Evolutionary conservation across 2,329 filamentous ascomycete genomes (phyloP), one percentile per base, ranked within the genome.

Genomic region (Aspergillus intermedius): DNA sequence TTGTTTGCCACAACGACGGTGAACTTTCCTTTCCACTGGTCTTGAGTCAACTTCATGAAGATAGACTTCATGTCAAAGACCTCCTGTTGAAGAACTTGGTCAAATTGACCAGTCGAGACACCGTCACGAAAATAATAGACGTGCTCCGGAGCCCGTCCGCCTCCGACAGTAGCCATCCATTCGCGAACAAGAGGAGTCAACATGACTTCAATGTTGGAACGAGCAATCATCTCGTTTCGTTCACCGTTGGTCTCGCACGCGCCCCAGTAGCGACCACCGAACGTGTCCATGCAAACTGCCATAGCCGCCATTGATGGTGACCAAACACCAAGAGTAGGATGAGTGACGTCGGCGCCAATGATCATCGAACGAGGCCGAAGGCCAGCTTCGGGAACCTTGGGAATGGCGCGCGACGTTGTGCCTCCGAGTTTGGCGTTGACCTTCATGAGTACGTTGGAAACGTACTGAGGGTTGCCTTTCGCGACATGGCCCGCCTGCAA

Each of bases 371-470:
- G 58, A 43, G 67, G 61, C 44, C 67, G 61, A 19, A 69, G 41
- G 10, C 69, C 60, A 60, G 68, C 45, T 54, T 63, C 34, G 61
- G 63, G 41, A 66, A 75, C 46, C 73, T 63, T 64, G 2, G 71
- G 63, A n/a, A 75, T 59, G 2, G 74, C 75, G 45, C 74, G 68
- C 51, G 72, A 83, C 1, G 89, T 96, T 0, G 81, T 79, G 5
- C 93, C 93, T 12, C 93, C 93, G 2, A 98, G 79, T 74, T 98
- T 98, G 3, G 88, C 87, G 60, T 98, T 97, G 56, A 98, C 83
- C 74, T 98, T 98, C 88, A 98, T 93, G 54, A 83, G 80, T 0
- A 98, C 89, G 53, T 98, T 98, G 1, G 88, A 93, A 60, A 88
- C 86, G 69, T 97, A 97, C 60, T 98, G 93, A 0, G 78, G 78